Evolutionary conservation across 2,329 filamentous ascomycete genomes (phyloP).

Genomic region (Falciphora oryzae): DNA sequence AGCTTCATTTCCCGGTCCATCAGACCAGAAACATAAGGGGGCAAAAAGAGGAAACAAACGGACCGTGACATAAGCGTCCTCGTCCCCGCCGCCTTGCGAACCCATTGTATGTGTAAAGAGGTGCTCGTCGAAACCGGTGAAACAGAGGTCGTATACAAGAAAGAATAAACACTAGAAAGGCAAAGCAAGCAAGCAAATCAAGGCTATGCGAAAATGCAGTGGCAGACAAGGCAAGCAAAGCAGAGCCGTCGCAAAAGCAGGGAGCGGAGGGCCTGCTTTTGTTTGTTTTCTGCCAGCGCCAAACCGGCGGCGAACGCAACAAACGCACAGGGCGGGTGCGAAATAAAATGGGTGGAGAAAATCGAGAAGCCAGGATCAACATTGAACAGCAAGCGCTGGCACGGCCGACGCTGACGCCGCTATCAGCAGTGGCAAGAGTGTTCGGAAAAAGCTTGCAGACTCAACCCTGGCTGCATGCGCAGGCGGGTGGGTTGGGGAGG

Average conservation of each 20-base stretch:
- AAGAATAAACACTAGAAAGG: not conserved
- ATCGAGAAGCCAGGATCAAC: too few relatives aligned
- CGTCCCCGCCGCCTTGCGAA: constrained; percentile 30
- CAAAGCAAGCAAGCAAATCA: constrained; percentile 10
- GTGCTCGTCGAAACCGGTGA: constrained; percentile 13
- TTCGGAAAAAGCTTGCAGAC: not conserved
- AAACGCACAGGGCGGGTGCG: too few relatives aligned
- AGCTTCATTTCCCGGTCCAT: not conserved
- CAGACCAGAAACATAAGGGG: constrained; percentile 10
- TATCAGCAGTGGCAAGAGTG: constrained; percentile 1
- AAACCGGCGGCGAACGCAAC: too few relatives aligned
- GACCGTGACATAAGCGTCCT: constrained; percentile 54
- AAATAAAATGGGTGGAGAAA: too few relatives aligned
- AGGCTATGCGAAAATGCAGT: constrained; percentile 1
- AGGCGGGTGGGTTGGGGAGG: too few relatives aligned
- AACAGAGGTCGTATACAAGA: constrained; percentile 10
- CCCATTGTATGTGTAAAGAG: constrained; percentile 28
- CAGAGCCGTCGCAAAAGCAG: constrained; percentile 5
- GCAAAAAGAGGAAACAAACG: constrained; percentile 22
- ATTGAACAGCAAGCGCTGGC: too few relatives aligned
- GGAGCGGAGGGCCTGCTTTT: not conserved
- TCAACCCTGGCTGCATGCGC: not conserved
- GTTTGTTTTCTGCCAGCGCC: not conserved
- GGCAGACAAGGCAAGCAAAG: not conserved
- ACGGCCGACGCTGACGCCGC: too few relatives aligned